Evolutionary conservation across 2,329 filamentous ascomycete genomes (phyloP).

Genomic region (Exophiala sideris): DNA sequence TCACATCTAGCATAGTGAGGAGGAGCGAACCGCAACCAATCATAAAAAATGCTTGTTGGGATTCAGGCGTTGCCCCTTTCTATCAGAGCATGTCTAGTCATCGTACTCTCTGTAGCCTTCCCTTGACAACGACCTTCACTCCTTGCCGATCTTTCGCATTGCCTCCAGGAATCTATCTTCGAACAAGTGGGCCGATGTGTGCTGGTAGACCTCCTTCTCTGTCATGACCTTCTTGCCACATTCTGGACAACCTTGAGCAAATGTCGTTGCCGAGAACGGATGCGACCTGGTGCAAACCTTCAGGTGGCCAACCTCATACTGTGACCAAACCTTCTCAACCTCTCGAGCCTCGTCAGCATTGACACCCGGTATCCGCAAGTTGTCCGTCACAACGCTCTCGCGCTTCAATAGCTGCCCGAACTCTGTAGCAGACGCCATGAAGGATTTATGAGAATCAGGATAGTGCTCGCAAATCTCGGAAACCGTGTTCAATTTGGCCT

Average conservation of each 20-base stretch:
- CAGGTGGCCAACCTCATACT: constrained; percentile 10
- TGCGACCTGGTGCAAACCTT: constrained; percentile 17
- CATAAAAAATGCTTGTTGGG: no score
- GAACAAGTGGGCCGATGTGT: constrained; percentile 12
- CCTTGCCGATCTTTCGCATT: constrained; percentile 5
- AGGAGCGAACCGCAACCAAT: no score
- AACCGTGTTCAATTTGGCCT: background rate
- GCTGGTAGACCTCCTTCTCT: constrained; percentile 3
- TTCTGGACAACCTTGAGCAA: constrained; percentile 23
- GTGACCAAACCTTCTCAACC: constrained; percentile 20
- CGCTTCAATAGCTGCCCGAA: background rate
- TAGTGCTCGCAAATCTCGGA: background rate
- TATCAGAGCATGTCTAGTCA: no score
- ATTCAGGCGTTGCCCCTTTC: no score
- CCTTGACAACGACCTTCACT: background rate
- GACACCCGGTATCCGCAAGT: constrained; percentile 6
- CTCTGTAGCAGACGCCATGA: background rate
- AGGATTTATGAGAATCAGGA: background rate
- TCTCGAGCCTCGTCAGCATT: constrained; percentile 4
- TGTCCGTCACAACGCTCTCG: background rate
- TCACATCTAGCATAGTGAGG: no score
- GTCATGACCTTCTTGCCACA: constrained; percentile 17
- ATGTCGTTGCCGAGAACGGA: constrained; percentile 20
- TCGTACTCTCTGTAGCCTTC: no score
- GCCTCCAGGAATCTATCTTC: constrained; percentile 8